Evolutionary conservation across 768 basidiomycete species (phyloP), one percentile per base, ranked within the genome.

Genomic region (Thelephora ganbajun): DNA sequence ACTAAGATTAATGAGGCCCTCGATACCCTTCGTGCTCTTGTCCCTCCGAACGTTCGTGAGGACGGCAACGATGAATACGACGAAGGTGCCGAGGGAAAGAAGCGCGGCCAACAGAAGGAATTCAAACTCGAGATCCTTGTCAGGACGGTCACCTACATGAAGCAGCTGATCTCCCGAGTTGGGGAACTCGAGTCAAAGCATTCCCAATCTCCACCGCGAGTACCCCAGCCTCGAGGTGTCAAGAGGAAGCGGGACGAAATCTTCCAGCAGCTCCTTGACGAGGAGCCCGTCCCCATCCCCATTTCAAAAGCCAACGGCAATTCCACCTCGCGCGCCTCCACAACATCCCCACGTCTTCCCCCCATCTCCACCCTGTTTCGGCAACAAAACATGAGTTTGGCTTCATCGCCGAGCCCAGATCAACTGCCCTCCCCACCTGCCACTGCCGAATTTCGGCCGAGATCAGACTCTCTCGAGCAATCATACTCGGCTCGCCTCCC

Each of bases 1-100:
- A 94, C 93, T 11, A 96, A 96, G 73, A 97, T 98, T 53, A 98
- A 98, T 59, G 83, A 89, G 45, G 89, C 92, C 0, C 71, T 97
- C 5, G 72, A 80, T 2, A 77, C 80, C 2, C 65, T 97, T 41
- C 77, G 81, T 51, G 69, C 72, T 53, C 78, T 96, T 56, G 88
- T 94, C 1, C 89, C 90, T 0, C 37, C 43, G 11, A 49, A 49
- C 12, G 33, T 35, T 57, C 67, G 6, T 71, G 67, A 66, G 11
- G 69, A 69, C 7, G 66, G 62, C 7, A 67, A 65, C 11, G 66
- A 62, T 2, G 67, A 64, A 23, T 69, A 62, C 18, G 59, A 62
- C 5, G 58, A 64, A 37, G 48, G 23, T 22, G 69, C 64, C 14
- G 65, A 56, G 19, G 67, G 65, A 13, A 62, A 59, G 18, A 62